phyloP scores from a whole-genome alignment of 768 basidiomycete genomes.

The Tulasnella calospora region DNA sequence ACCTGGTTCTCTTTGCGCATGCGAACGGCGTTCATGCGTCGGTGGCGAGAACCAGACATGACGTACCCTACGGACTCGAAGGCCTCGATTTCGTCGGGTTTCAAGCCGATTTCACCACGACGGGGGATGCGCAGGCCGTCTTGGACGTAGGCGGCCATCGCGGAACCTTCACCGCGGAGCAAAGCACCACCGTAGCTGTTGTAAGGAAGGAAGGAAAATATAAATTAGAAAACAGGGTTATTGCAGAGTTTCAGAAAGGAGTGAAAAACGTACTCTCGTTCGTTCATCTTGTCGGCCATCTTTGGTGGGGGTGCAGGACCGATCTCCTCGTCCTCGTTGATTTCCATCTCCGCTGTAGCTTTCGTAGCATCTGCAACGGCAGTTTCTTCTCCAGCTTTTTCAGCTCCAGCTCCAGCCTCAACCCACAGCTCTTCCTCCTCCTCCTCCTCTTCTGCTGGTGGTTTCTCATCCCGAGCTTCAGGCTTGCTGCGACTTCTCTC shows the following conservation, averaged over 20 bases:
- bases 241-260: no score
- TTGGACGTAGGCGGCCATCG: slow-evolving; percentile 94
- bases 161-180: slow-evolving; percentile 90
- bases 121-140: slow-evolving; percentile 90
- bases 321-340: slow-evolving; percentile 58
- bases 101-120: slow-evolving; percentile 96
- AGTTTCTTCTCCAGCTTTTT: slow-evolving; percentile 31
- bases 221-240: no score
- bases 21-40: slow-evolving; percentile 97
- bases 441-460: slow-evolving; percentile 35
- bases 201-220: no score
- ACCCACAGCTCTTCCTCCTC: slow-evolving; percentile 55
- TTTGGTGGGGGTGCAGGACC: slow-evolving; percentile 69
- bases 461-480: slow-evolving; percentile 5
- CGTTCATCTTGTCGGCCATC: slow-evolving; percentile 55
- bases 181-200: slow-evolving; percentile 76
- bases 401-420: slow-evolving; percentile 41
- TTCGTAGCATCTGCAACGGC: neutral
- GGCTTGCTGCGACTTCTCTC: slow-evolving; percentile 37
- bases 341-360: slow-evolving; percentile 36
- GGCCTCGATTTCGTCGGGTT: slow-evolving; percentile 76
- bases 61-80: slow-evolving; percentile 93
- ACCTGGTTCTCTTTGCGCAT: slow-evolving; percentile 99
- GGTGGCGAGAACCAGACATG: slow-evolving; percentile 92
- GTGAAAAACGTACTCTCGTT: slow-evolving; percentile 55